These are phyloP conservation scores for Flaveria trinervia DNA, from an alignment of 129 eudicot species.

Conservation along the genomic window DNA sequence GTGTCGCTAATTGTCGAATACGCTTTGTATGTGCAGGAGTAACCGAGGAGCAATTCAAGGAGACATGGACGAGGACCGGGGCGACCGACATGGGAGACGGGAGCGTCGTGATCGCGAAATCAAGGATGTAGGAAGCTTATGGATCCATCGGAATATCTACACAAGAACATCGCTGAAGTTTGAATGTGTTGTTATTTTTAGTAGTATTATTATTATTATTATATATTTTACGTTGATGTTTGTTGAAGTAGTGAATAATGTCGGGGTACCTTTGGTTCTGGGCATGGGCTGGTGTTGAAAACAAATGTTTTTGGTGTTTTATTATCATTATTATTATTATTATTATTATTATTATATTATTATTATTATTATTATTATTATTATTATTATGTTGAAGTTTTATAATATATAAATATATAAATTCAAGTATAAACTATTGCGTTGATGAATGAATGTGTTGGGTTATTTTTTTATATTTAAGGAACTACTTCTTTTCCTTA, in stretches of 20 bases:
- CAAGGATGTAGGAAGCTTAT: constrained; percentile 55
- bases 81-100: constrained; percentile 60
- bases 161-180: background rate
- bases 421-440: background rate
- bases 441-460: constrained; percentile 2
- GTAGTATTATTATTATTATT: background rate
- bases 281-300: constrained; percentile 24
- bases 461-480: background rate
- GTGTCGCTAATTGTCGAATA: background rate
- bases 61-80: constrained; percentile 84
- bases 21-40: constrained; percentile 52
- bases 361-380: background rate
- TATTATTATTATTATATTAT: background rate
- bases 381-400: constrained; percentile 2
- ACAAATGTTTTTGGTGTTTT: constrained; percentile 22
- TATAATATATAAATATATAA: constrained; percentile 6
- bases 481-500: background rate
- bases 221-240: constrained; percentile 4
- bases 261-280: constrained; percentile 13
- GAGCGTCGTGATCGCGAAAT: constrained; percentile 64
- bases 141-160: background rate
- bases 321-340: background rate
- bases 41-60: constrained; percentile 85
- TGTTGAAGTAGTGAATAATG: constrained; percentile 30
- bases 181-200: background rate